Percentiles rank a stretch among this genome's conserved stretches.
Evolutionary conservation across 2,329 filamentous ascomycete genomes (phyloP).

Genomic region (Xylariaceae sp.): DNA sequence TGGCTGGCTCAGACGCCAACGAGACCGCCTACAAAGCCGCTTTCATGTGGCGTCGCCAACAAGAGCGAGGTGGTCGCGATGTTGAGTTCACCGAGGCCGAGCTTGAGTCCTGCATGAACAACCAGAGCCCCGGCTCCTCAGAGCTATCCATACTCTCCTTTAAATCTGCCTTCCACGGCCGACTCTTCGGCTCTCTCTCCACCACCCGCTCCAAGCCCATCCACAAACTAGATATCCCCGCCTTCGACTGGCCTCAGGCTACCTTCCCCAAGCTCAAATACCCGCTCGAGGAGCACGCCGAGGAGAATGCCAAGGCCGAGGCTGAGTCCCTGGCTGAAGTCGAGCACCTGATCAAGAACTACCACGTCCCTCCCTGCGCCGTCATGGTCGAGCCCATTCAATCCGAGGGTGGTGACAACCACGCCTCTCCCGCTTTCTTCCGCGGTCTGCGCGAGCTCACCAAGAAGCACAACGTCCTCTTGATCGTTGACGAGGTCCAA

Average conservation of each 20-base stretch:
- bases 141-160: conserved; percentile 83
- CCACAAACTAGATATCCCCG: conserved; percentile 91
- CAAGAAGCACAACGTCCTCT: conserved; percentile 68
- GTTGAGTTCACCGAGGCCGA: conserved; percentile 80
- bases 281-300: conserved; percentile 72
- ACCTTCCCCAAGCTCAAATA: conserved; percentile 84
- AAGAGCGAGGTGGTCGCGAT: conserved; percentile 71
- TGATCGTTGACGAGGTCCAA: conserved; percentile 94
- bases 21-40: conserved; percentile 93
- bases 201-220: conserved; percentile 91
- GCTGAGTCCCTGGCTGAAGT: conserved; percentile 77
- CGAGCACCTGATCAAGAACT: conserved; percentile 74
- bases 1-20: conserved; percentile 88
- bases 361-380: conserved; percentile 74
- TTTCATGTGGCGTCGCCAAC: conserved; percentile 85
- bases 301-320: conserved; percentile 80
- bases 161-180: conserved; percentile 84
- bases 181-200: conserved; percentile 80
- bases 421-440: conserved; percentile 86
- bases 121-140: conserved; percentile 72
- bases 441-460: conserved; percentile 75
- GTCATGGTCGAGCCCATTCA: conserved; percentile 88
- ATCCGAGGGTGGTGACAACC: conserved; percentile 92
- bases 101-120: conserved; percentile 71
- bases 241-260: conserved; percentile 92